Evolutionary conservation across 306 rosid genomes (phyloP), one percentile per base, ranked within the genome.

Genomic region (Vachellia collinsii): DNA sequence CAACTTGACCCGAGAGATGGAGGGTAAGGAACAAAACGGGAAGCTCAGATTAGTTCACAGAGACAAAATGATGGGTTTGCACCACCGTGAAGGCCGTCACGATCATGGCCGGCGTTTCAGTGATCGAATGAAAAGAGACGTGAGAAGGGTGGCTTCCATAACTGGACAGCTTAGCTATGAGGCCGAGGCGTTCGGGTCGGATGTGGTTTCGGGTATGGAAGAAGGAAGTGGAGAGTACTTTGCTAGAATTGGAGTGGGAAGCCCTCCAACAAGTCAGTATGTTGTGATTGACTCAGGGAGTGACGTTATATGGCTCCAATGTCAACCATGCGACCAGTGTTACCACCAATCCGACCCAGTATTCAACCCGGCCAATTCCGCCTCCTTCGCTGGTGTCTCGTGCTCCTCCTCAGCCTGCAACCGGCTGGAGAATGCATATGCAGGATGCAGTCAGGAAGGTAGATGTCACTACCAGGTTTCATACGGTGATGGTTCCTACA

Each of bases 211-310:
- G 0, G 98, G 98, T 1, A 89, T 86, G 80, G 88, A 85, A 1
- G 87, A 91, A 76, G 98, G 98, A 9, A 94, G 97, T 3, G 97
- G 98, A 22, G 98, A 94, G 63, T 94, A 94, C 59, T 91, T 94
- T 11, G 86, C 92, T 0, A 80, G 97, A 80, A 91, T 94, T 23
- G 98, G 97, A 12, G 86, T 94, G 0, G 98, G 98, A 0, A 92
- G 93, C 82, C 98, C 98, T 25, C 81, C 97, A 0, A 91, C 83
- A 16, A 92, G 81, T 61, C 98, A 92, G 68, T 90, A 89, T 75
- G 75, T 94, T 77, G 98, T 92, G 2, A 88, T 94, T 8, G 98
- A 94, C 73, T 90, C 97, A 0, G 98, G 98, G 0, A 94, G 98
- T 13, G 98, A 94, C 62, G 84, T 94, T 6, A 91, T 94, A 0